Evolutionary conservation across 2,329 filamentous ascomycete genomes (phyloP), one percentile per base, ranked within the genome.

Genomic region (Hypomyces perniciosus): DNA sequence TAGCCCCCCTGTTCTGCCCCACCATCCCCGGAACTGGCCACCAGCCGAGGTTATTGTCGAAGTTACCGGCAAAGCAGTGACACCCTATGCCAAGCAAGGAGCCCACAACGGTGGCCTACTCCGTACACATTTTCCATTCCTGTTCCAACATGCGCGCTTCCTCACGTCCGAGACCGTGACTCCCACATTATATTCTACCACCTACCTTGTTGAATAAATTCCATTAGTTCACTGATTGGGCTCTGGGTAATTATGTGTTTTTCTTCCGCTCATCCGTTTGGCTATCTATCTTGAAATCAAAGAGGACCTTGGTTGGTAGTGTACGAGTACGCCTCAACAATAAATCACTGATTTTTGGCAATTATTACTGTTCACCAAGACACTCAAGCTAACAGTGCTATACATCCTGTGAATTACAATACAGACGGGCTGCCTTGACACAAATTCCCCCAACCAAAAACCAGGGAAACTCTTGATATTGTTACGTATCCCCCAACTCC

Each of bases 1-100:
- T 50, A 50, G 12, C 48, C 48, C 48, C 35, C 41, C 28, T 4
- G 31, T 45, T 40, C 28, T 13, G 30, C 48, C 37, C 48, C 44
- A 51, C 43, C 42, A 44, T 30, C 45, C 46, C 50, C 45, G 45
- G 45, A 42, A 46, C 47, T 26, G 41, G 40, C 33, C 42, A 44
- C 28, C 29, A 52, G 50, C 50, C 50, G 50, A 52, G 50, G 50
- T 52, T 39, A 47, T 29, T 26, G 27, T 29, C 35, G 30, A 26
- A 28, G 13, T 28, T 42, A 42, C 39, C 26, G 39, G 26, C 10
- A 27, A 27, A 20, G 20, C 20, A 20, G 20, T 20, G 20, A 20
- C 20, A 20, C 20, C 20, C 20, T 3, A 20, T 20, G 20, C 20
- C 20, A 20, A 20, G 20, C 20, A n/a, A 38, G 20, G 20, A 38